phyloP scores from a whole-genome alignment of 192 early-diverging fungal genomes.

The Phycomyces nitens region DNA sequence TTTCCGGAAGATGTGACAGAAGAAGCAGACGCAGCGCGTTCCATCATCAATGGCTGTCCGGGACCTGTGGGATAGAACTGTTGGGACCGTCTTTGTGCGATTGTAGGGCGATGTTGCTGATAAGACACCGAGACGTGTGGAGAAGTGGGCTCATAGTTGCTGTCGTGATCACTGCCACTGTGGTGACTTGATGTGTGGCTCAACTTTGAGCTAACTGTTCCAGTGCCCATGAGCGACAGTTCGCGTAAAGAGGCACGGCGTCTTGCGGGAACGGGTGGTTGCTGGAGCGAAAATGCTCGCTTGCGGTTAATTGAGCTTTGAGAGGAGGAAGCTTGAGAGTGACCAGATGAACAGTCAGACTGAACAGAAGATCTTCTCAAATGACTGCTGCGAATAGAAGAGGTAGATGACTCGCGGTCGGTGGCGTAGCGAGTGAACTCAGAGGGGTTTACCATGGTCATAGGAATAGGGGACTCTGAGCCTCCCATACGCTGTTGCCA shows the following conservation, averaged over 20 bases:
- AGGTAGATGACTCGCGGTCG: slow-evolving; percentile 34
- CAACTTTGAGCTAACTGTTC: background rate
- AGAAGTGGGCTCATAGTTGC: background rate
- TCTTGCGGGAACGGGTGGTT: slow-evolving; percentile 6
- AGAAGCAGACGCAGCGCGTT: background rate
- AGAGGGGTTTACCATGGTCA: slow-evolving; percentile 25
- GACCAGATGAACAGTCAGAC: slow-evolving; percentile 23
- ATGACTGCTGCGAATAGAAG: slow-evolving; percentile 33
- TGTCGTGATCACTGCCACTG: background rate
- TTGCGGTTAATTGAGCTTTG: slow-evolving; percentile 11
- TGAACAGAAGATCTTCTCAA: slow-evolving; percentile 29
- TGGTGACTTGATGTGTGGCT: background rate
- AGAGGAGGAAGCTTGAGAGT: background rate
- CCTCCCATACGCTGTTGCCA: slow-evolving; percentile 22
- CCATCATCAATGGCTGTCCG: slow-evolving; percentile 9
- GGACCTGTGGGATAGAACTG: background rate
- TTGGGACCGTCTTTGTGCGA: background rate
- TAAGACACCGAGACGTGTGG: background rate
- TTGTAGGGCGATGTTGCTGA: background rate
- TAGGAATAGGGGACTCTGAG: slow-evolving; percentile 22
- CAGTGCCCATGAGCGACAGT: slow-evolving; percentile 21
- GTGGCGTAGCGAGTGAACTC: slow-evolving; percentile 29
- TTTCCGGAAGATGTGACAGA: slow-evolving; percentile 7
- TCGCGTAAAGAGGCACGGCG: slow-evolving; percentile 33
- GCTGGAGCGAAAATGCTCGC: slow-evolving; percentile 28